Percentiles rank a stretch among this genome's conserved stretches.
Evolutionary conservation across 2,329 filamentous ascomycete species (phyloP).

Genomic region (Ceratocystis alfenasii): DNA sequence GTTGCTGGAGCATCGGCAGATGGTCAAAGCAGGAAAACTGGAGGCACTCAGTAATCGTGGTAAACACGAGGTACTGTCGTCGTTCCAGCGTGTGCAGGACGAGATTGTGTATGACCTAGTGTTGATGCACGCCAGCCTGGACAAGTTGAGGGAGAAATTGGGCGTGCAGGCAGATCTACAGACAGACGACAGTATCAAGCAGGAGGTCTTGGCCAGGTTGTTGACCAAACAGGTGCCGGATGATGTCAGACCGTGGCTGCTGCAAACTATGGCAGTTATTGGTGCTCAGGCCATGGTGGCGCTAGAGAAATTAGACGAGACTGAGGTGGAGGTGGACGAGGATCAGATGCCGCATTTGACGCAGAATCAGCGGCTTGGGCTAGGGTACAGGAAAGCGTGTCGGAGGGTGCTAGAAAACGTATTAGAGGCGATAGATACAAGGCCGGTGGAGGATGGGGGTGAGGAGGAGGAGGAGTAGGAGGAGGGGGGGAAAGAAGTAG

Average conservation of each 20-base stretch:
- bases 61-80: conserved; percentile 23
- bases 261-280: conserved; percentile 33
- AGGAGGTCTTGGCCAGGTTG: conserved; percentile 22
- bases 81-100: conserved; percentile 42
- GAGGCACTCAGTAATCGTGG: conserved; percentile 30
- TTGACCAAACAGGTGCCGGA: conserved; percentile 24
- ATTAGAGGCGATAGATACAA: conserved; percentile 31
- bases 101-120: conserved; percentile 42
- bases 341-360: conserved; percentile 32
- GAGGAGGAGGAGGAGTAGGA: conserved; percentile 8
- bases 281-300: conserved; percentile 35
- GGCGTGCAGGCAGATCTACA: conserved; percentile 2
- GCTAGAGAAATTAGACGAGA: conserved; percentile 37
- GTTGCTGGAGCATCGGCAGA: conserved; percentile 25
- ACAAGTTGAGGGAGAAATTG: conserved; percentile 11
- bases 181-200: conserved; percentile 12
- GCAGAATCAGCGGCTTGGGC: conserved; percentile 37
- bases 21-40: not conserved
- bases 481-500: not conserved
- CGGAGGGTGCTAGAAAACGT: conserved; percentile 37
- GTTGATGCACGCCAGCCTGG: conserved; percentile 28
- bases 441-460: conserved; percentile 15
- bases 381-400: conserved; percentile 40
- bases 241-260: conserved; percentile 27
- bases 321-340: conserved; percentile 35